Conservation (phyloP, 2,329 filamentous ascomycete species). For the Pseudogymnoascus sp. region DNA sequence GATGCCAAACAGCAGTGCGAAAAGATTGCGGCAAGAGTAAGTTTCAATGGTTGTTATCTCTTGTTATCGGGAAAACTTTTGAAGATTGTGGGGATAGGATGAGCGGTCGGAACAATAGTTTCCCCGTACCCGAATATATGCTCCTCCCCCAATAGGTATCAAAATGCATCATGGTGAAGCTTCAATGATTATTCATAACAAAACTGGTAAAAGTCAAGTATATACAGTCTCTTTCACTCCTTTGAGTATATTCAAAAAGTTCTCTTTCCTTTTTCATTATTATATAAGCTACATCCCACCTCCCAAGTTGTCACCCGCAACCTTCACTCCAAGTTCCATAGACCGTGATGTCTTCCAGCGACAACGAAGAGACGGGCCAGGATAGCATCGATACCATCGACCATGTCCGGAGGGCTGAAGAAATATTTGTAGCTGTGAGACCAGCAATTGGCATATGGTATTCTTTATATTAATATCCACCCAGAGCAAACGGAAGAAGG, state of each 20-base stretch:
- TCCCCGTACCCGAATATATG: neutral
- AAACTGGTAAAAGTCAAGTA: neutral
- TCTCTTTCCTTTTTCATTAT: neutral
- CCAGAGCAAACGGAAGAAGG: slow-evolving; percentile 20
- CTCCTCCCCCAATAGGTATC: neutral
- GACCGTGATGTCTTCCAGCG: neutral
- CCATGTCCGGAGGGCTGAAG: slow-evolving; percentile 14
- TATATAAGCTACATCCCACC: neutral
- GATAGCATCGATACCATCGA: slow-evolving; percentile 5
- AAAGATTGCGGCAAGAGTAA: neutral
- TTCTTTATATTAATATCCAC: neutral
- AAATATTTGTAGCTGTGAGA: slow-evolving; percentile 16
- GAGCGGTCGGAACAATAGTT: neutral
- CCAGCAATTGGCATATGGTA: slow-evolving; percentile 2
- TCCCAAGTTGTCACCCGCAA: neutral
- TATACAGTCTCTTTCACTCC: neutral
- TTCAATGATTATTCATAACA: neutral
- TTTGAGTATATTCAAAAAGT: neutral
- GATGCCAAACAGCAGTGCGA: neutral
- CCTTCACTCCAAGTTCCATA: neutral
- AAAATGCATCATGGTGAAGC: neutral
- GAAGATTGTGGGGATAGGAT: slow-evolving; percentile 1
- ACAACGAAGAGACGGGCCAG: neutral
- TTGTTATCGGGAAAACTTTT: slow-evolving; percentile 7
- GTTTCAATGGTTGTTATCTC: slow-evolving; percentile 1